Conservation (phyloP, 2,329 filamentous ascomycete species). For the Diaporthe capsici region DNA sequence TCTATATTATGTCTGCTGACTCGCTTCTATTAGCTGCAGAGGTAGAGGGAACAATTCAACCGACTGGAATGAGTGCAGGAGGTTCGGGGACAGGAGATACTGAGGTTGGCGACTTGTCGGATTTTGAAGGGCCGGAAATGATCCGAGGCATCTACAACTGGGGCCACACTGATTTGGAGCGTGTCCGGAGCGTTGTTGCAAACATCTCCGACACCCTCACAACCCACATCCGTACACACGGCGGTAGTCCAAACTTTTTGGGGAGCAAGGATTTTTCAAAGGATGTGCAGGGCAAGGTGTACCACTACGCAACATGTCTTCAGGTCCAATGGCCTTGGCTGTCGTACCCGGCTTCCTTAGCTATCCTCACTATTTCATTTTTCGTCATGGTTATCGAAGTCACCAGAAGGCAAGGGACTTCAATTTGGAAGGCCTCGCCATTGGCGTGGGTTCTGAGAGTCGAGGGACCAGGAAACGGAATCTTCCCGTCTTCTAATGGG, state of each 20-base stretch:
- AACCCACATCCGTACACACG: background rate
- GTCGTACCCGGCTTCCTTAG: background rate
- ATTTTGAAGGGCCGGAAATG: background rate
- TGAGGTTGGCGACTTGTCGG: fast-evolving
- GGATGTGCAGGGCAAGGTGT: background rate
- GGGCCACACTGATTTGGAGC: background rate
- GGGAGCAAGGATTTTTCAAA: background rate
- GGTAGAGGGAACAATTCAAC: too few species aligned
- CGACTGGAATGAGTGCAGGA: too few species aligned
- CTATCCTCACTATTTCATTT: background rate
- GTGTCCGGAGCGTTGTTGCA: background rate
- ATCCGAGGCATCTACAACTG: background rate
- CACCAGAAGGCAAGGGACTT: background rate
- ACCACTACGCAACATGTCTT: background rate
- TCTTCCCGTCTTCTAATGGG: too few species aligned
- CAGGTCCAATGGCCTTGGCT: background rate
- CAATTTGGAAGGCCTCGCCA: background rate
- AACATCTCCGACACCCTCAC: background rate
- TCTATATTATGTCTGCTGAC: background rate
- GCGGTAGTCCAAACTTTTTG: background rate
- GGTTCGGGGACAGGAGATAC: too few species aligned
- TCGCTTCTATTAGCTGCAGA: too few species aligned
- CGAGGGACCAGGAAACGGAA: too few species aligned
- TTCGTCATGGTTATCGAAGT: background rate
- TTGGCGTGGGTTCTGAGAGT: background rate